Base-by-base conservation (phyloP, 2,329 filamentous ascomycete genomes). In the Xylaria multiplex region DNA sequence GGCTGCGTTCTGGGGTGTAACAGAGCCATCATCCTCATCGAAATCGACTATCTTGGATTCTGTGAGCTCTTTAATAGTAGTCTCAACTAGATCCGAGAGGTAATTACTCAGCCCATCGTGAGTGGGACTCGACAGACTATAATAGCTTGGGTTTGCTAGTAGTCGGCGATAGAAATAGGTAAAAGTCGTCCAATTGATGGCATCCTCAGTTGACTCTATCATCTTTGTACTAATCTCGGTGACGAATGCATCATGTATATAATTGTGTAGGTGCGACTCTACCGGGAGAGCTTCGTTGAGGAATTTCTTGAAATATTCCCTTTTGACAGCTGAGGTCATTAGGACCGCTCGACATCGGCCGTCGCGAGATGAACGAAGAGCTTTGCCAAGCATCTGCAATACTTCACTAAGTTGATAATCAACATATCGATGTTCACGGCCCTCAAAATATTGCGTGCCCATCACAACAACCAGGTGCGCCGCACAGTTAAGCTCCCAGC, bases 301-400 rank as follows among this genome's bases (percentile, higher is more conserved):
- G 83, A 99, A 99, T 81, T 99, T 99, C 82, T 96, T 96, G 86
- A 98, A 99, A 80, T 97, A 99, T 69, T 97, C 94, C 43, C 96
- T 90, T 85, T 97, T 97, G 54, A 96, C 93, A 19, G 92, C 90
- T 2, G 95, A 93, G 11, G 97, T 88, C 96, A 99, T 98, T 50
- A 99, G 85, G n/a, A 99, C 93, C 71, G 95, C 96, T 68, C 92
- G 93, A 52, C 92, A 91, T 64, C 91, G 87, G 64, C 92, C 93
- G 74, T 97, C 93, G 75, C 90, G 86, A 3, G 90, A 87, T 1
- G 93, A 89, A 46, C 91, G 89, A 61, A 94, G 89, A 43, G 96
- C 92, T 79, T 96, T 97, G 72, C 96, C 96, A 73, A 98, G 97
- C 95, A 99, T 99, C 76, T 99, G 96, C 62, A 99, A 82, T 16